Conservation (phyloP, 768 basidiomycete species). For the Lepiota venenata region DNA sequence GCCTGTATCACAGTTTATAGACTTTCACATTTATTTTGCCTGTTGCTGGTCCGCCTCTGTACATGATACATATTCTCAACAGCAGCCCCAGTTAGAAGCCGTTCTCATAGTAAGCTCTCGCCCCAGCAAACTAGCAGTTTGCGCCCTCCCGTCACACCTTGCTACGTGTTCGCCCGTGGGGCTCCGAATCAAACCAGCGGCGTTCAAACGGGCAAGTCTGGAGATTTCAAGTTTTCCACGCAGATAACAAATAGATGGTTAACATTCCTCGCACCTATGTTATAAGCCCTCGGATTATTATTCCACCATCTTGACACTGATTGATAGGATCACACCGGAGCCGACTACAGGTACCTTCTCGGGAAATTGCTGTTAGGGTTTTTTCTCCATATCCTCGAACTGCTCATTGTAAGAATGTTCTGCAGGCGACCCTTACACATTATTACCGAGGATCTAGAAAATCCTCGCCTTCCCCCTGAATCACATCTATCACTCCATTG, state of each 20-base stretch:
- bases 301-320: not conserved
- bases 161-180: not conserved
- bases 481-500: not conserved
- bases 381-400: conserved; percentile 3
- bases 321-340: not conserved
- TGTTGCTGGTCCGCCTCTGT: too few relatives aligned
- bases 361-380: not conserved
- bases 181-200: not conserved
- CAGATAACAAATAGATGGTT: conserved; percentile 7
- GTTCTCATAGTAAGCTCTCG: too few relatives aligned
- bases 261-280: not conserved
- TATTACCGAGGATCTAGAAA: conserved; percentile 8
- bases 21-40: too few relatives aligned
- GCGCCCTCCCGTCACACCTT: too few relatives aligned
- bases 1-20: too few relatives aligned
- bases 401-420: not conserved
- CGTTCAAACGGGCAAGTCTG: not conserved
- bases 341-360: not conserved
- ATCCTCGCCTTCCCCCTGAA: not conserved
- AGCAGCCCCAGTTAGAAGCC: too few relatives aligned
- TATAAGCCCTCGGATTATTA: conserved; percentile 5
- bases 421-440: not conserved
- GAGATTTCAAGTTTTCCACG: conserved; percentile 8
- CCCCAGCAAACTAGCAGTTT: too few relatives aligned
- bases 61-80: too few relatives aligned